These are phyloP conservation scores for Scutellaria minor DNA, from an alignment of 257 asterid species.

Conservation along the genomic window DNA sequence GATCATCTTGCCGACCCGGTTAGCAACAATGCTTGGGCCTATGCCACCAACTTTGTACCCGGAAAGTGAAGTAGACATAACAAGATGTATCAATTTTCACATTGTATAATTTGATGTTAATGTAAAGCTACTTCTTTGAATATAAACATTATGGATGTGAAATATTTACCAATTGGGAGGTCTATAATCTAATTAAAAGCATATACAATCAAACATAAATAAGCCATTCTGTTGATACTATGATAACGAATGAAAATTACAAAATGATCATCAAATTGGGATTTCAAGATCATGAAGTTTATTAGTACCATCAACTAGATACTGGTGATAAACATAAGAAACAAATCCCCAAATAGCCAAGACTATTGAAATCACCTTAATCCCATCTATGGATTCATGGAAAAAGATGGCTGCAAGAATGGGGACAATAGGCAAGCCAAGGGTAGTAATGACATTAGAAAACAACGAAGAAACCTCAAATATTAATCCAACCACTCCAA, in stretches of 20 bases:
- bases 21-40: conserved; percentile 60
- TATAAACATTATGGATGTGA: neutral
- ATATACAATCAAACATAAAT: no score
- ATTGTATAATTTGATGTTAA: neutral
- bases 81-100: no score
- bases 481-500: conserved; percentile 46
- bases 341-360: conserved; percentile 52
- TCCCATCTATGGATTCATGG: conserved; percentile 45
- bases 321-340: conserved; percentile 48
- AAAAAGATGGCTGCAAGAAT: conserved; percentile 46
- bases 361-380: conserved; percentile 43
- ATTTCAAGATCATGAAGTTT: no score
- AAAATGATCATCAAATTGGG: no score
- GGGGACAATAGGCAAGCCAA: conserved; percentile 48
- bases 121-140: no score
- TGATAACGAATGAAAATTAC: no score
- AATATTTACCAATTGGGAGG: no score
- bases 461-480: conserved; percentile 51
- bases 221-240: no score
- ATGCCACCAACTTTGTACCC: conserved; percentile 55
- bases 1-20: conserved; percentile 60
- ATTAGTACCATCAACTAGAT: conserved; percentile 24
- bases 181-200: no score
- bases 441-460: conserved; percentile 49
- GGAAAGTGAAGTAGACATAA: conserved; percentile 39